Conservation (phyloP, 768 basidiomycete genomes). For the Hericium alpestre region DNA sequence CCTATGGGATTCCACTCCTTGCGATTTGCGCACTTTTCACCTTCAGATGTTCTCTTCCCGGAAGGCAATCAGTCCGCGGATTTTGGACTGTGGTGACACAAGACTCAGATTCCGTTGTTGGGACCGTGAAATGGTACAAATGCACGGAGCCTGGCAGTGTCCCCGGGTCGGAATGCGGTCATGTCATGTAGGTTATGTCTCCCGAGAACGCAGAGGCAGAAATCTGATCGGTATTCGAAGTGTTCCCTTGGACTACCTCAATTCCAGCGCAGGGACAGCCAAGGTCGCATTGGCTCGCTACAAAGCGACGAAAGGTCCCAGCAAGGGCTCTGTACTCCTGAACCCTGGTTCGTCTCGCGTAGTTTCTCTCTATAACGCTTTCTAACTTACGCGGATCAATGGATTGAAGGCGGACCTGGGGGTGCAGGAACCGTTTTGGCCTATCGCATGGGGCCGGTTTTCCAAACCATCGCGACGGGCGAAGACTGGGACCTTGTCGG, state of each 20-base stretch:
- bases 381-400: too few relatives aligned
- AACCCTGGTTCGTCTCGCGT: slow-evolving; percentile 19
- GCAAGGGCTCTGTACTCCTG: slow-evolving; percentile 22
- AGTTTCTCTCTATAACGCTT: neutral
- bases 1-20: too few relatives aligned
- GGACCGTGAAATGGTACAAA: slow-evolving; percentile 7
- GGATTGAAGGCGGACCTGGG: neutral
- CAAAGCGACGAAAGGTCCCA: slow-evolving; percentile 15
- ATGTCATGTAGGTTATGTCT: slow-evolving; percentile 11
- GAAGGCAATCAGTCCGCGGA: too few relatives aligned
- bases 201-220: neutral
- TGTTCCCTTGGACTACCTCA: slow-evolving; percentile 24
- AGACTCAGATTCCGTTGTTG: neutral
- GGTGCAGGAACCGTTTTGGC: neutral
- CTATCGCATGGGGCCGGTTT: neutral
- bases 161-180: slow-evolving; percentile 15
- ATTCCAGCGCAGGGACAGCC: slow-evolving; percentile 18
- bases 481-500: slow-evolving; percentile 20
- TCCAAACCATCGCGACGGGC: slow-evolving; percentile 7
- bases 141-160: slow-evolving; percentile 4
- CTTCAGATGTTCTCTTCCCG: too few relatives aligned
- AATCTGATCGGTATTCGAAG: slow-evolving; percentile 6
- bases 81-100: too few relatives aligned
- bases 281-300: slow-evolving; percentile 21
- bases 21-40: too few relatives aligned